Evolutionary conservation across 228 moss, liverwort and hornwort species (phyloP).

Genomic region (Sphagnum fallax): DNA sequence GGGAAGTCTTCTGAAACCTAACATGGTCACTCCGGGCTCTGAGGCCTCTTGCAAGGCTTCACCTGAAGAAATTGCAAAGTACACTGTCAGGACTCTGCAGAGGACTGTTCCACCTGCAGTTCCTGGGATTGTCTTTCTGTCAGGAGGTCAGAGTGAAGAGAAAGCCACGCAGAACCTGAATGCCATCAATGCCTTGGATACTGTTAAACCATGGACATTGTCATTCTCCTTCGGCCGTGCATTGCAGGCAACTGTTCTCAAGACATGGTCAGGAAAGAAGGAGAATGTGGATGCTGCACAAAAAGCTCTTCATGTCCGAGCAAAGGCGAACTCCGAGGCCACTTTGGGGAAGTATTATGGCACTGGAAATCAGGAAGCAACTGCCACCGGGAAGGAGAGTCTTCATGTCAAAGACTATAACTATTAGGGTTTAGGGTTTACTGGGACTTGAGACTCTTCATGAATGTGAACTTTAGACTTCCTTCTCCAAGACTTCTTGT

Average conservation of each 20-base stretch:
- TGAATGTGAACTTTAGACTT: no score
- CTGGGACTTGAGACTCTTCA: no score
- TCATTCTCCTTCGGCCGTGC: slow-evolving; percentile 54
- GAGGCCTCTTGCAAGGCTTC: slow-evolving; percentile 32
- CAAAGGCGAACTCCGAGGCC: slow-evolving; percentile 55
- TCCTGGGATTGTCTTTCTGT: slow-evolving; percentile 38
- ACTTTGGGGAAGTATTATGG: slow-evolving; percentile 44
- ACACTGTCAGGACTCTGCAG: slow-evolving; percentile 40
- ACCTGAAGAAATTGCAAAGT: slow-evolving; percentile 38
- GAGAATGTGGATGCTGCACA: slow-evolving; percentile 42
- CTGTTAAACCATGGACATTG: slow-evolving; percentile 38
- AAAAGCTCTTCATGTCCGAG: slow-evolving; percentile 32
- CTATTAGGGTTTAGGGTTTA: slow-evolving; percentile 20
- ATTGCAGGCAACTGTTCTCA: slow-evolving; percentile 42
- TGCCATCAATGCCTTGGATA: slow-evolving; percentile 40
- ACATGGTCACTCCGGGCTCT: slow-evolving; percentile 52
- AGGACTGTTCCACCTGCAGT: slow-evolving; percentile 38
- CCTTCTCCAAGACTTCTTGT: no score
- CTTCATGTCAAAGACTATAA: slow-evolving; percentile 56
- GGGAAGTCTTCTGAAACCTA: slow-evolving; percentile 43
- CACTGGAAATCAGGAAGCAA: slow-evolving; percentile 1
- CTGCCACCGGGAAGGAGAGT: slow-evolving; percentile 32
- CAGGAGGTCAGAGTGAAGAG: slow-evolving; percentile 50
- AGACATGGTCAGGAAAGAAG: slow-evolving; percentile 52
- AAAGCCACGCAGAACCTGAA: slow-evolving; percentile 43